phyloP scores from a whole-genome alignment of 1,284 basidiomycete genomes.

The Microbotryum saponariae region DNA sequence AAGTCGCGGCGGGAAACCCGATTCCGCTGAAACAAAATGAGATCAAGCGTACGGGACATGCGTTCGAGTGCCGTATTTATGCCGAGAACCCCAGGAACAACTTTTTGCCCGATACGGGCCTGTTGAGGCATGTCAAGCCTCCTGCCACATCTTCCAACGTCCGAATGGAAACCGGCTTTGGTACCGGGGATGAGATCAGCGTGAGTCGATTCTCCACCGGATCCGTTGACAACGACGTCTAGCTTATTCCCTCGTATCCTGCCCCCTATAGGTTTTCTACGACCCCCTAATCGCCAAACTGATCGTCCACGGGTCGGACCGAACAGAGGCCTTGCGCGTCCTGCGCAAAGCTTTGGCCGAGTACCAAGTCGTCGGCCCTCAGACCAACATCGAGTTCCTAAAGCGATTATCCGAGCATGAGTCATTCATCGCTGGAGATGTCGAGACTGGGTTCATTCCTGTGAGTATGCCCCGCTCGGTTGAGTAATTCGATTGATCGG shows the following conservation, averaged over 20 bases:
- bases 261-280: conserved; percentile 52
- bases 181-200: conserved; percentile 74
- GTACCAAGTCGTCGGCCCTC: conserved; percentile 82
- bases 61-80: conserved; percentile 94
- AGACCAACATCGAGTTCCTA: conserved; percentile 86
- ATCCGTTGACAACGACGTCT: not conserved
- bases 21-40: conserved; percentile 67
- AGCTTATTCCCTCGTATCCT: not conserved
- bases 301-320: conserved; percentile 78
- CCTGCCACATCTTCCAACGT: conserved; percentile 55
- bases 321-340: conserved; percentile 74
- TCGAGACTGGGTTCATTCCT: conserved; percentile 88
- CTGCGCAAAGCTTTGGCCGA: conserved; percentile 72
- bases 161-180: conserved; percentile 85
- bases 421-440: conserved; percentile 68
- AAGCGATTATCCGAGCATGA: conserved; percentile 65
- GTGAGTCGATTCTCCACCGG: conserved; percentile 42
- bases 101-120: conserved; percentile 85
- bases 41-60: conserved; percentile 78
- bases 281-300: conserved; percentile 92
- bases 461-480: conserved; percentile 43
- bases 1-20: conserved; percentile 80
- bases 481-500: conserved; percentile 26
- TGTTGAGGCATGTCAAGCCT: conserved; percentile 59
- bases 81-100: conserved; percentile 88